Evolutionary conservation across 2,329 filamentous ascomycete species (phyloP).

Genomic region (Periconia sp.): DNA sequence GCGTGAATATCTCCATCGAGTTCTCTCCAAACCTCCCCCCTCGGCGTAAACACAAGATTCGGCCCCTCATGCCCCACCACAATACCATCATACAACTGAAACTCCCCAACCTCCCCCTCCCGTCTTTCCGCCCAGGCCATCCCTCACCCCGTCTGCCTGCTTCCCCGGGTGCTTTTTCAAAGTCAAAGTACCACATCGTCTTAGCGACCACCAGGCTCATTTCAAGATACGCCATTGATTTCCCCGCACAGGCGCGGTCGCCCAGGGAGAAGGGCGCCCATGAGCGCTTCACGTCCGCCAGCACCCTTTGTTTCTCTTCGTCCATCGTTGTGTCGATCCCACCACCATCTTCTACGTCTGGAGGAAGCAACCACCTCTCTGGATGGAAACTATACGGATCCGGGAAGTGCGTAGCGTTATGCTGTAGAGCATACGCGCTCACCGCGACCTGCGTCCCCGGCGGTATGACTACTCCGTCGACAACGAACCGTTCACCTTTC

Average conservation of each 20-base stretch:
- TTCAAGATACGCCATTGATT: conserved; percentile 10
- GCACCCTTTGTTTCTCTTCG: background rate
- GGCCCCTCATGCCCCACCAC: too few species aligned
- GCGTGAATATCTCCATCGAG: too few species aligned
- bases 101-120: too few species aligned
- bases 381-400: conserved; percentile 8
- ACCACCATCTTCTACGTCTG: too few species aligned
- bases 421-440: conserved; percentile 21
- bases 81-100: too few species aligned
- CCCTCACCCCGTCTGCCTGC: too few species aligned
- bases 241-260: conserved; percentile 5
- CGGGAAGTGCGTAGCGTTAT: conserved; percentile 18
- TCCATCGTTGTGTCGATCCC: background rate
- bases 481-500: background rate
- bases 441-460: conserved; percentile 16
- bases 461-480: conserved; percentile 21
- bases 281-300: background rate
- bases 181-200: too few species aligned
- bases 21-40: too few species aligned
- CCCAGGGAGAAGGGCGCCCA: conserved; percentile 10
- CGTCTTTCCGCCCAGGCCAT: too few species aligned
- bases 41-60: too few species aligned
- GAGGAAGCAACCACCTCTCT: conserved; percentile 12
- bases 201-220: conserved; percentile 7
- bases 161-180: too few species aligned